Base-by-base conservation (phyloP, 495 filamentous ascomycete genomes). In the Penicillium argentinense region DNA sequence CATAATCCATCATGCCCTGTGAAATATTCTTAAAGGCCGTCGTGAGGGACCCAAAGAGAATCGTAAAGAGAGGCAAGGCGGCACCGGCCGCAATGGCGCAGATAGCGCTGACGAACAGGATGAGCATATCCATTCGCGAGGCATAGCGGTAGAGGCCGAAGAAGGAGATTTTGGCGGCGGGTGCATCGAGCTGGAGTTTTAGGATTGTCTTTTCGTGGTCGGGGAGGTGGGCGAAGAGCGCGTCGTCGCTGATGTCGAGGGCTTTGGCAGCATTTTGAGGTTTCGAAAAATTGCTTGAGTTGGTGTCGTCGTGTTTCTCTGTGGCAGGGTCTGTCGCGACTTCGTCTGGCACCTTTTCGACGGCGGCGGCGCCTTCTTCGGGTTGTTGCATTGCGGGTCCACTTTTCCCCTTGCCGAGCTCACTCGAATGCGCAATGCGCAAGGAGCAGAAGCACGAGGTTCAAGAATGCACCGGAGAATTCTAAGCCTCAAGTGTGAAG, bases 31-130 rank as follows among this genome's bases (percentile, higher is more conserved):
- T 79, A 56, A 97, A 95, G 3, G 73, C 74, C 8, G 83, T 82
- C 29, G 89, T 76, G 13, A 96, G 74, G 37, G 85, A 75, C 53
- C 89, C 89, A 53, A 93, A 92, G 42, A 91, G 74, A 56, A 81
- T 71, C 0, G 92, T 96, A 81, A 96, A 95, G 29, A 96, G 67
- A 1, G 92, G 92, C 59, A 95, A 63, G 5, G 84, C 87, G 42
- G 89, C 87, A 42, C 91, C 92, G 9, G 80, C 89, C 27, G 78
- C 80, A 56, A 95, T 89, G 47, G 89, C 78, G 45, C 79, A 82
- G 28, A 96, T 56, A 9, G 71, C 60, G 49, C 81, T 80, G 42
- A 89, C 71, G 14, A 68, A 53, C 33, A 96, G 81, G 57, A 97
- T 86, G 38, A 90, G 45, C 3, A 86, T 47, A 66, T 97, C 91